Base-by-base conservation (phyloP, 1,139 yeast genomes). In the Nakaseomyces nivariensis region DNA sequence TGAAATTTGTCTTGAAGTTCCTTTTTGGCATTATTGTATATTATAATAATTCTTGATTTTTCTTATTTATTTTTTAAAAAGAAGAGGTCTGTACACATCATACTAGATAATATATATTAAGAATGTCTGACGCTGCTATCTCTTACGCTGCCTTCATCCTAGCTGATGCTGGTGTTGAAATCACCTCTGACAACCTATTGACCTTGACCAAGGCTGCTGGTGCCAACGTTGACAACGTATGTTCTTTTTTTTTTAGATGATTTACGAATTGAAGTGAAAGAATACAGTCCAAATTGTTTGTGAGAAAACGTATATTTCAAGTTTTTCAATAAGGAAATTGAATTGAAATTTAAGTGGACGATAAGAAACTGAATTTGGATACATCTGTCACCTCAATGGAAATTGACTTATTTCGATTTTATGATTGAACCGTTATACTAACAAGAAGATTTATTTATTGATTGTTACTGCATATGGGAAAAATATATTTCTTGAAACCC, bases 81-180 rank as follows among this genome's bases (percentile, higher is more conserved):
- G 13, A 33, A n/a, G 25, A 17, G 38, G n/a, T 13, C 43, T 24
- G 32, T 27, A 25, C 43, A 7, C 44, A 26, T n/a, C 43, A 26
- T 8, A 42, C 45, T 17, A 42, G 32, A 43, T 43, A 31, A 32
- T n/a, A 43, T 27, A 26, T 24, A 43, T 8, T 25, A 60, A 52
- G 57, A 69, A 77, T 77, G 81, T 75, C 79, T 70, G 79, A 76
- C 74, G 70, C 73, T 65, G 65, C 71, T 63, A 72, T 72, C 63
- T 72, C 76, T 54, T 72, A 70, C 68, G 97, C 97, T 74, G 94
- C 98, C 73, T 85, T 90, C 76, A 89, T 90, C 80, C 81, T 90
- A 76, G 96, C 97, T 66, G 97, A 90, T 76, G 87, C 96, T 68
- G 97, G 89, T 71, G 78, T 88, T 72, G 97, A 88, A 75, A 81